Evolutionary conservation across 768 basidiomycete species (phyloP).

Genomic region (Kwoniella newhampshirensis): DNA sequence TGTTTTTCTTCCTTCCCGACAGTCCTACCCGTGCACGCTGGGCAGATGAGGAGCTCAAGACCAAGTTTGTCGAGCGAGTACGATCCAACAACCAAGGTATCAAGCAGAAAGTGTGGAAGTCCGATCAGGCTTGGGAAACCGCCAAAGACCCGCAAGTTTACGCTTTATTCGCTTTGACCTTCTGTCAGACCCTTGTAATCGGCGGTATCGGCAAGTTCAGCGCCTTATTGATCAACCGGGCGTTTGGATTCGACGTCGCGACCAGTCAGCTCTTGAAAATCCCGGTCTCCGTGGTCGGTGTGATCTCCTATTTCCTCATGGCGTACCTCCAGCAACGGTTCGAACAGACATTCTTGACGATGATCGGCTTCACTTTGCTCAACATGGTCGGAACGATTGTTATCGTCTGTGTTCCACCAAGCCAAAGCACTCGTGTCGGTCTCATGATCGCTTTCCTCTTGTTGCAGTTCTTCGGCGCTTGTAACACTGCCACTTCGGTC

Average conservation of each 20-base stretch:
- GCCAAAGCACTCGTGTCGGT: constrained; percentile 56
- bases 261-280: constrained; percentile 22
- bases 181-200: constrained; percentile 54
- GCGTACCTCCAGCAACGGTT: constrained; percentile 16
- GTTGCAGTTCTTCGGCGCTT: constrained; percentile 30
- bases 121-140: constrained; percentile 35
- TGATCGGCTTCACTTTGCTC: constrained; percentile 59
- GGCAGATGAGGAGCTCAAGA: constrained; percentile 35
- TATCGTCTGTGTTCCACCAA: constrained; percentile 57
- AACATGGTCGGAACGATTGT: constrained; percentile 60
- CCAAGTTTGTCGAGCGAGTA: constrained; percentile 36
- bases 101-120: constrained; percentile 33
- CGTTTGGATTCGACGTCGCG: constrained; percentile 32
- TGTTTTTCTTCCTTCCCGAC: constrained; percentile 34
- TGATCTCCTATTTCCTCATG: constrained; percentile 16
- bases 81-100: constrained; percentile 41
- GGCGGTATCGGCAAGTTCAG: constrained; percentile 39
- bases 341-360: constrained; percentile 57
- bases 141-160: constrained; percentile 54
- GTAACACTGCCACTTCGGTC: constrained; percentile 20
- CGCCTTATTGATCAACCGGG: constrained; percentile 28
- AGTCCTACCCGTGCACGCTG: constrained; percentile 27
- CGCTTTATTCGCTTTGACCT: constrained; percentile 57
- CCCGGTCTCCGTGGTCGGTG: constrained; percentile 14
- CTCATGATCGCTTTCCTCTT: constrained; percentile 60